phyloP scores from a whole-genome alignment of 2,329 filamentous ascomycete species.

The Fusarium pseudocircinatum region DNA sequence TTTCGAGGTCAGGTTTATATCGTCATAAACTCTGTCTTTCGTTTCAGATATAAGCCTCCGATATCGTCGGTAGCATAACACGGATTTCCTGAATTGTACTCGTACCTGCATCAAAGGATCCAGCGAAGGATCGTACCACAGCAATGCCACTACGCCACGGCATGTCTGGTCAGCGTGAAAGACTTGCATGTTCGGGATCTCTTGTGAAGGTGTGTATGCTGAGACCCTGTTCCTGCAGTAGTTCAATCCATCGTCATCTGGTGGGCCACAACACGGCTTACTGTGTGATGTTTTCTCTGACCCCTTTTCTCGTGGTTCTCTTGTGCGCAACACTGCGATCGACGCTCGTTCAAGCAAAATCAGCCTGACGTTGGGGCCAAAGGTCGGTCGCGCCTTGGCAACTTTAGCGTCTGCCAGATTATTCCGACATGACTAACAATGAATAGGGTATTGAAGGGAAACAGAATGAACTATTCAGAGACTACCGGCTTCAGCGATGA shows the following conservation, averaged over 20 bases:
- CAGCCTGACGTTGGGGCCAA: constrained; percentile 8
- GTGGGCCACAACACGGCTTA: constrained; percentile 31
- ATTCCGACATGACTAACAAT: not conserved
- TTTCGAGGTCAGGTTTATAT: not conserved
- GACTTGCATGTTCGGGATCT: constrained; percentile 19
- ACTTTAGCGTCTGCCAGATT: constrained; percentile 12
- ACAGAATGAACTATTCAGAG: constrained; percentile 8
- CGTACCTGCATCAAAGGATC: constrained; percentile 11
- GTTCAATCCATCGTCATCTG: constrained; percentile 40
- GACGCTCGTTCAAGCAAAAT: constrained; percentile 12
- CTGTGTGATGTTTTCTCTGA: constrained; percentile 9
- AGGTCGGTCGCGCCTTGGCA: constrained; percentile 14
- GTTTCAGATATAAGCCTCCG: not conserved
- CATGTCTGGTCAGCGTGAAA: constrained; percentile 19
- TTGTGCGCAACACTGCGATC: constrained; percentile 20
- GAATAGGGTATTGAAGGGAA: not conserved
- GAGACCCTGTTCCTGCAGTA: constrained; percentile 45
- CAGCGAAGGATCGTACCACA: constrained; percentile 30
- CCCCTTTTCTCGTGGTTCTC: constrained; percentile 21
- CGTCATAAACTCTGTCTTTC: not conserved
- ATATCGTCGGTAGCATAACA: not conserved
- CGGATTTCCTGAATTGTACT: not conserved
- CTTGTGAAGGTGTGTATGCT: constrained; percentile 23
- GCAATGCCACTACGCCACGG: constrained; percentile 22
- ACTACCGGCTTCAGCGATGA: constrained; percentile 4